Base-by-base conservation (phyloP, 257 asterid genomes). In the Capsicum pubescens region DNA sequence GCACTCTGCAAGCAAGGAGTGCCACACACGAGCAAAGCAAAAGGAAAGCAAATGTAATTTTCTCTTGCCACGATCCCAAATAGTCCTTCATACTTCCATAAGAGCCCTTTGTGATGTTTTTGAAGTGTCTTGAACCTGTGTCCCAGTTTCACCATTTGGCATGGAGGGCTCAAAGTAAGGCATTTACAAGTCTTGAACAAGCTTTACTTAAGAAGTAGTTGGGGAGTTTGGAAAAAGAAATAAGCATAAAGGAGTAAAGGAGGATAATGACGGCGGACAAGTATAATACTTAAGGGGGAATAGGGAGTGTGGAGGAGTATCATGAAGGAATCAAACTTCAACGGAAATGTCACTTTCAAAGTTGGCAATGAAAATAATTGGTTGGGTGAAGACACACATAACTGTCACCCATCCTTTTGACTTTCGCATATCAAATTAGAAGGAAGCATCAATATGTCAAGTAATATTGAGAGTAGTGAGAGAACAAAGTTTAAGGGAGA, bases 21-120 rank as follows among this genome's bases (percentile, higher is more conserved):
- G 19, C 14, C 63, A 15, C 21, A 19, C n/a, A 57, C 21, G 7
- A 57, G 9, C 14, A 8, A 7, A 15, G 21, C 63, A 58, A 55
- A 55, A 55, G 13, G 17, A 13, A 1, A 55, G 59, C 17, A 13
- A 55, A 55, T 16, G 7, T 6, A 48, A 55, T 55, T 55, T 55
- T 12, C 17, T 13, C 7, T 13, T 55, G 17, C 6, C 15, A 13
- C 7, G 17, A 55, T 55, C 59, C 17, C 14, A 5, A 68, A 82
- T 6, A 66, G 67, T 8, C 79, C 63, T 35, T 66, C 84, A 4
- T 66, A 82, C 32, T 32, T 82, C 64, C 64, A 55, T 7, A 52
- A 35, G 1, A 82, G 68, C 9, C 85, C 80, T 74, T 82, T 82
- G 59, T 82, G 85, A 59, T 63, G 15, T 6, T 48, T 15, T 11